Percentiles rank a stretch among this genome's conserved stretches.
Evolutionary conservation across 1,139 yeast genomes (phyloP).

Genomic region (Nakaseomyces sp.): DNA sequence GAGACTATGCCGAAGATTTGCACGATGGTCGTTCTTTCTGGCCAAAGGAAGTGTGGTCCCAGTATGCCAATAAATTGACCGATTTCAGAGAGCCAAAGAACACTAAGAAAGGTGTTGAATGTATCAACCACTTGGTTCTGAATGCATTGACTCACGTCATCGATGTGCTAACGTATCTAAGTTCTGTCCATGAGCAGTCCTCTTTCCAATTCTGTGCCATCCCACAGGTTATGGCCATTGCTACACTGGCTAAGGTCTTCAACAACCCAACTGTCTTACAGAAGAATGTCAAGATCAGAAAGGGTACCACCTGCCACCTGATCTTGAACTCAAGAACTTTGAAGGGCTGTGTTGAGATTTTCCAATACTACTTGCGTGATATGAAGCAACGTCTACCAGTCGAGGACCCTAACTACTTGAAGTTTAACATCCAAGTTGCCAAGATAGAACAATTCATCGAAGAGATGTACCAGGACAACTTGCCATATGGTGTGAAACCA

Average conservation of each 20-base stretch:
- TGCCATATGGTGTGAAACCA: constrained; percentile 39
- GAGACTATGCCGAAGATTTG: constrained; percentile 91
- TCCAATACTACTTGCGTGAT: constrained; percentile 60
- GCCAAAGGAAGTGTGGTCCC: constrained; percentile 91
- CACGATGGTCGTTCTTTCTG: constrained; percentile 91
- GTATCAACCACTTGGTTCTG: constrained; percentile 74
- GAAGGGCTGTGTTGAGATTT: constrained; percentile 66
- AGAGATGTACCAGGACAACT: constrained; percentile 51
- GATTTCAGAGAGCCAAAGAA: constrained; percentile 47
- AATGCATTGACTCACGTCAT: constrained; percentile 72
- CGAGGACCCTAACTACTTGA: constrained; percentile 77
- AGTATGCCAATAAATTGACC: constrained; percentile 57
- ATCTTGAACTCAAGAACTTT: constrained; percentile 68
- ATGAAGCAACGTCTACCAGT: constrained; percentile 77
- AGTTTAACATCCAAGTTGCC: constrained; percentile 77
- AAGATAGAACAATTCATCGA: constrained; percentile 82
- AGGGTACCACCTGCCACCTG: constrained; percentile 78
- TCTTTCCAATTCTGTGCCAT: constrained; percentile 89
- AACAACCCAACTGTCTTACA: constrained; percentile 70
- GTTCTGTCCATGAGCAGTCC: constrained; percentile 72
- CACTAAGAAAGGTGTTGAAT: constrained; percentile 50
- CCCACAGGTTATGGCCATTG: constrained; percentile 98
- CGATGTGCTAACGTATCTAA: constrained; percentile 68
- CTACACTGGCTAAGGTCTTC: constrained; percentile 79
- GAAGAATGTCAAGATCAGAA: constrained; percentile 74